These are phyloP conservation scores for Cyclostephanos tholiformis DNA, from an alignment of 108 stramenopile species.

Conservation along the genomic window DNA sequence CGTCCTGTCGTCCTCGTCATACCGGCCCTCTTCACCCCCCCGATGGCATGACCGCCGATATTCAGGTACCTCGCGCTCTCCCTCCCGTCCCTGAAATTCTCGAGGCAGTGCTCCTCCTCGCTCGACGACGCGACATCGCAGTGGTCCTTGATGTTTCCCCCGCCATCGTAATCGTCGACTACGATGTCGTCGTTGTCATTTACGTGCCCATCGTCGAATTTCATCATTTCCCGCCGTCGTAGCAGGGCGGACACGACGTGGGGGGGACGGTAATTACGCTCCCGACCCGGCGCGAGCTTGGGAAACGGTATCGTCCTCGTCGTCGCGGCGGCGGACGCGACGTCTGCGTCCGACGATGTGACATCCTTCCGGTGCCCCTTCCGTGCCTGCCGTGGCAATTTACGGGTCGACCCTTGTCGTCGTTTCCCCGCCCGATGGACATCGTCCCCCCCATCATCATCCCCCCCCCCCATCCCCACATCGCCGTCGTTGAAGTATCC, in stretches of 20 bases:
- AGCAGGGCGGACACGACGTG: constrained; percentile 1
- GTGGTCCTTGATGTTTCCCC: neutral
- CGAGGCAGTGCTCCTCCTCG: constrained; percentile 19
- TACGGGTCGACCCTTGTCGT: too few species aligned
- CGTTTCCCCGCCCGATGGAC: too few species aligned
- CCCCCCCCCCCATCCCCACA: neutral
- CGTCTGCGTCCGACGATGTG: constrained; percentile 3
- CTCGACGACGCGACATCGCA: constrained; percentile 6
- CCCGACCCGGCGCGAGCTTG: constrained; percentile 35
- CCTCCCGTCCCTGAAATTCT: constrained; percentile 40
- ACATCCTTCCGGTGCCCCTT: constrained; percentile 1
- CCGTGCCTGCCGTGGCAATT: neutral
- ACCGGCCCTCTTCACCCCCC: neutral
- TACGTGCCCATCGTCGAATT: neutral
- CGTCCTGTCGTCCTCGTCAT: too few species aligned
- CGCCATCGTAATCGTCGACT: neutral
- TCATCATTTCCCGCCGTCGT: neutral
- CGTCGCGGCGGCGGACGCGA: neutral
- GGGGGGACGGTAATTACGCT: constrained; percentile 33
- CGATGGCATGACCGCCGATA: neutral
- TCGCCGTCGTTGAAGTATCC: neutral
- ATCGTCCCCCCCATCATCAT: too few species aligned
- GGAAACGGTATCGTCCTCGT: constrained; percentile 19
- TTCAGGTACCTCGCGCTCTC: constrained; percentile 32
- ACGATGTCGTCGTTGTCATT: neutral